Base-by-base conservation (phyloP, 495 filamentous ascomycete genomes). In the Venustampulla echinocandica region DNA sequence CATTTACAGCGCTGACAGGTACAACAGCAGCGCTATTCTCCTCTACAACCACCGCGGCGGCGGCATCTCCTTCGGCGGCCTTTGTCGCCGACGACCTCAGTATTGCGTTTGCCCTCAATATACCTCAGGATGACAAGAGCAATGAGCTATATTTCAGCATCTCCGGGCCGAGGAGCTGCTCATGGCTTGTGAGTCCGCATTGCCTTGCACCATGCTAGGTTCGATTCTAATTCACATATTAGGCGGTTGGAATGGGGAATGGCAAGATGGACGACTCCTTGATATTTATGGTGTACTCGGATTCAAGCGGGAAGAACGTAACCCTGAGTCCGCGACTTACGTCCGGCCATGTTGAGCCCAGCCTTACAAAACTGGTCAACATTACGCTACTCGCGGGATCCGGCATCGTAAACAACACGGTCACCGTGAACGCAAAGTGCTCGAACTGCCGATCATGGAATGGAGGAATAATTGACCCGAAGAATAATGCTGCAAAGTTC, bases 201-300 rank as follows among this genome's bases (percentile, higher is more conserved):
- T 30, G 27, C 27, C 7, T 37, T 18, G 9, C 34, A 6, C 14
- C 17, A 30, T 13, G 4, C 22, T 22, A 9, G 21, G 15, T 9
- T 14, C 33, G 4, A 33, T 13, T 28, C 25, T 20, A 38, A 18
- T 41, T 21, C 9, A 15, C 18, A 22, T 3, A 34, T 15, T n/a
- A 57, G 54, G 74, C 65, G 2, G 53, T 80, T 11, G 77, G 77
- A 32, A 67, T 74, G 32, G 77, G 77, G 11, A 57, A 44, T 3
- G 23, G 64, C 41, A 51, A 55, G 17, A 81, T 81, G 77, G 53
- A 63, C 10, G 61, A 66, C 36, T 58, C 72, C 9, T 54, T 78
- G 32, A 74, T 79, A 52, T 65, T 77, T 40, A 59, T 79, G 34
- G 56, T 62, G 0, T 80, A 81, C 54, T 46, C 62, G 4, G 65